Evolutionary conservation across 202 grass and related monocot genomes (phyloP), one percentile per base, ranked within the genome.

Genomic region (Panicum virgatum): DNA sequence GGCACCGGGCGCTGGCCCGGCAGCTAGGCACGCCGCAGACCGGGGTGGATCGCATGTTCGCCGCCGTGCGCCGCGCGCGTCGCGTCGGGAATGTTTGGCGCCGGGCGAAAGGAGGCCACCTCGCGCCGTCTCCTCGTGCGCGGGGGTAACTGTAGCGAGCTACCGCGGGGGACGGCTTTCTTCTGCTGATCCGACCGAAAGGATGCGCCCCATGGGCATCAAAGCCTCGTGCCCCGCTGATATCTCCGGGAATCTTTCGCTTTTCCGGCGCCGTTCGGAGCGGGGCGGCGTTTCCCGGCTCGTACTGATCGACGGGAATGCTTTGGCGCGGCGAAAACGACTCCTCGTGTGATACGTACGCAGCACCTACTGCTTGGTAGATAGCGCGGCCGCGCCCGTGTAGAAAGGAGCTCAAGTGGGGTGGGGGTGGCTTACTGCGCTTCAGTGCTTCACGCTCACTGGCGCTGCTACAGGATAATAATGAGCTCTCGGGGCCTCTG

Each of bases 211-310:
- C 27, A 46, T 46, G 12, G 14, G 36, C 16, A 62, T 39, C 26
- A 83, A 66, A 68, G 87, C 65, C 46, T 73, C 51, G 73, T 47
- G 58, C 78, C 72, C 42, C 27, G 62, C 67, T 32, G 34, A 86
- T 83, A 79, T 83, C 69, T 70, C 69, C 62, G 19, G 67, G 88
- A 83, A 90, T 90, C 80, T 83, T 69, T 68, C 56, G 61, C 73
- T 90, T 90, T 83, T 3, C 59, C 12, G 34, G 52, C 52, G 26
- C 29, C 56, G 4, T 67, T 54, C 25, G 73, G 56, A 85, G 51
- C 83, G 83, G 79, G 83, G 79, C 7, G 36, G 68, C 51, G 16
- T n/a, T 11, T 66, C 3, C 19, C 12, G 50, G 15, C 42, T 82
- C 60, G 40, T 78, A 62, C 66, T n/a, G n/a, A n/a, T n/a, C 40